These are phyloP conservation scores for Anisodus acutangulus DNA, from an alignment of 257 asterid genomes.

Conservation along the genomic window DNA sequence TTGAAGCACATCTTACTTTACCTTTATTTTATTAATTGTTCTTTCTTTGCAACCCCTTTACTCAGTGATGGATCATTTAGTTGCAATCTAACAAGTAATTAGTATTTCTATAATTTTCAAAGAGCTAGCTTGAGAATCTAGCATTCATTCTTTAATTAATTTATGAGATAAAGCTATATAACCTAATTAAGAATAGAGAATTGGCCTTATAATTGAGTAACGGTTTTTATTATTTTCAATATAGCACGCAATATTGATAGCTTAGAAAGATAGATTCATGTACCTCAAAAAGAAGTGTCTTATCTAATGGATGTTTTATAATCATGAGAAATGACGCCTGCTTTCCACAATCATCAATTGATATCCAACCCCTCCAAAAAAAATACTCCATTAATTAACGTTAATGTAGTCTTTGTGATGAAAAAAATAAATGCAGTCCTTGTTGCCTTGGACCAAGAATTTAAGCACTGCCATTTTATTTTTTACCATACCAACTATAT, in stretches of 20 bases:
- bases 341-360: slow-evolving; percentile 34
- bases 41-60: slow-evolving; percentile 26
- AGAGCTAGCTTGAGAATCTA: background rate
- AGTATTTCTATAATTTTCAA: background rate
- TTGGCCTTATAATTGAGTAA: background rate
- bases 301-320: slow-evolving; percentile 24
- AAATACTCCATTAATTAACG: background rate
- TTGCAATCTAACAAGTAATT: slow-evolving; percentile 35
- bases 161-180: background rate
- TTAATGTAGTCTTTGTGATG: background rate
- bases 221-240: background rate
- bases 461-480: background rate
- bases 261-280: slow-evolving; percentile 36
- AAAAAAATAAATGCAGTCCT: no score
- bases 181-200: background rate
- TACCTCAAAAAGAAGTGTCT: background rate
- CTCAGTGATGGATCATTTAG: background rate
- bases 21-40: slow-evolving; percentile 12
- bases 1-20: slow-evolving; percentile 43
- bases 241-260: background rate
- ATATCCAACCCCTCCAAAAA: background rate
- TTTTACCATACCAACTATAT: background rate
- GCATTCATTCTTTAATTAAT: background rate
- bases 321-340: slow-evolving; percentile 41
- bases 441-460: background rate